Evolutionary conservation across 257 asterid genomes (phyloP), one percentile per base, ranked within the genome.

Genomic region (Primulina eburnea): DNA sequence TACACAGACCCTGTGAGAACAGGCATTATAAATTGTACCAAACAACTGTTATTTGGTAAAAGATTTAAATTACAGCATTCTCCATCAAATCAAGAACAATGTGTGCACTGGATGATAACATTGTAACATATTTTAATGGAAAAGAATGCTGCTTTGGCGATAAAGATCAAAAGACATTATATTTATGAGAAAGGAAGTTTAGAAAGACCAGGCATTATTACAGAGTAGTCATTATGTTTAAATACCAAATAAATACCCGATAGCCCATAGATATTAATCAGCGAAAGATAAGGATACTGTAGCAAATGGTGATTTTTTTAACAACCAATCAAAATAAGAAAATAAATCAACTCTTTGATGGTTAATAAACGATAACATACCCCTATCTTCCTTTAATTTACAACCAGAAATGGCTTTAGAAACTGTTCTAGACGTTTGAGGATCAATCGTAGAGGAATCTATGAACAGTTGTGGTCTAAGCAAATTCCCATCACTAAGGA

Each of bases 391-490:
- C 63, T 75, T 85, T 68, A 79, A 71, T 58, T 67, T 77, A 74
- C 81, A 82, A 37, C 65, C 73, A 55, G 90, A 79, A 64, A 87
- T 35, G 35, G 82, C 78, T 11, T 82, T 81, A 67, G 90, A 94
- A 47, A 89, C 67, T 63, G 81, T 89, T 81, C 97, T 81, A 72
- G 97, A 87, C 64, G 97, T 94, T 68, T 89, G 95, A 69, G 99
- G 97, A 79, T 94, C 97, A 73, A 91, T 84, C 3, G 99, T 94
- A 55, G 99, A 94, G 63, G 97, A 91, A 79, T 94, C 99, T 64
- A 94, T 80, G 83, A 84, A 88, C 75, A 94, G 79, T 78, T 86
- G 69, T n/a, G 97, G 81, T 76, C 95, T 80, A 50, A 84, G 77
- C 55, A 24, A 64, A 76, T 78, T 79, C 33, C 80, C 83, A 56